Evolutionary conservation across 106 monocot genomes (phyloP).

Genomic region (Ottelia alismoides): DNA sequence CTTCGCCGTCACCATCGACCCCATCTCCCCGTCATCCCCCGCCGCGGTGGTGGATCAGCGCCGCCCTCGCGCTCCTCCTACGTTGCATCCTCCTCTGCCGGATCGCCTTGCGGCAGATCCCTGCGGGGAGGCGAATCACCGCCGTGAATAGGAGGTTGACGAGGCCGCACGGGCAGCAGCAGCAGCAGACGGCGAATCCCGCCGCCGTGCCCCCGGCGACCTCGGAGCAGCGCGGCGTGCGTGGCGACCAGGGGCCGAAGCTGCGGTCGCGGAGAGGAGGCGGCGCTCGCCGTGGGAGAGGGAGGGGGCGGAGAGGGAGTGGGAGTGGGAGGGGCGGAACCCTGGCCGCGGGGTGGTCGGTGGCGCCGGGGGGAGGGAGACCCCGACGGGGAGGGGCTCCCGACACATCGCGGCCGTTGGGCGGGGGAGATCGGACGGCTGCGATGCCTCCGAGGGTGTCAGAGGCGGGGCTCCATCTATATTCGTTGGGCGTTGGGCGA

Average conservation of each 20-base stretch:
- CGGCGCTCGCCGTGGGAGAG: neutral
- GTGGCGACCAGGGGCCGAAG: neutral
- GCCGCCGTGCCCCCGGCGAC: slow-evolving; percentile 35
- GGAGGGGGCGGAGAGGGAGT: neutral
- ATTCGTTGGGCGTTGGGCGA: neutral
- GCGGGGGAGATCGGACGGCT: neutral
- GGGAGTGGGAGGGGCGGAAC: neutral
- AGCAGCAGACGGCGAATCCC: slow-evolving; percentile 27
- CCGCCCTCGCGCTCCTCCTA: slow-evolving; percentile 1
- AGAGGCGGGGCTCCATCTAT: neutral
- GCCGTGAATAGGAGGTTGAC: slow-evolving; percentile 15
- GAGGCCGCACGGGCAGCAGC: slow-evolving; percentile 28
- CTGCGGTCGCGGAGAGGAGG: neutral
- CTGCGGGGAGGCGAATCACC: slow-evolving; percentile 19
- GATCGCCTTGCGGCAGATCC: slow-evolving; percentile 13
- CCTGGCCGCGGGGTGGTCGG: neutral
- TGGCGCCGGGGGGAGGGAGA: neutral
- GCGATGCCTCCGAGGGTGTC: neutral
- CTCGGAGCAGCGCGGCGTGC: slow-evolving; percentile 6
- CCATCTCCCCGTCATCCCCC: neutral
- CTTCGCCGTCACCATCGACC: neutral
- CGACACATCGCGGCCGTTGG: neutral
- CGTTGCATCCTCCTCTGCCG: neutral
- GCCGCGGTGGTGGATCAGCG: neutral
- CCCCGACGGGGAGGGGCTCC: neutral